Base-by-base conservation (phyloP, 1,284 basidiomycete species). In the Cutaneotrichosporon cutaneum region DNA sequence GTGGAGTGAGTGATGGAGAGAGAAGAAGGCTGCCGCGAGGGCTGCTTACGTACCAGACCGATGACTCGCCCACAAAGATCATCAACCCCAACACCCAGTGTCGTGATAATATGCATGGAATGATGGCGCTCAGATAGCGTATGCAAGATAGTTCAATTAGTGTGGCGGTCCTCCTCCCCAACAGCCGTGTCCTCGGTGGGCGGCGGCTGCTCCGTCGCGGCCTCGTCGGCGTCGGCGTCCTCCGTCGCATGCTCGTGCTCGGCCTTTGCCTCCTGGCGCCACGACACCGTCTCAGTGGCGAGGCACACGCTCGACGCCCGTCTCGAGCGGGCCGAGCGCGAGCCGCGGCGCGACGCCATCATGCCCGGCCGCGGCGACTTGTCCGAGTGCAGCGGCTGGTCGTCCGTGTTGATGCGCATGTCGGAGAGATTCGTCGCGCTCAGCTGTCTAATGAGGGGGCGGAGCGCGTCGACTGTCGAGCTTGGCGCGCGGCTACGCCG, bases 391-490 rank as follows among this genome's bases (percentile, higher is more conserved):
- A 14, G 26, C 27, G 27, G 26, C n/a, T 58, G 47, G 35, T 58
- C 56, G 56, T 58, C 56, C 22, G 56, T 58, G 56, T 58, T 58
- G 45, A 51, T 36, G n/a, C 56, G 45, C 56, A 58, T 51, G n/a
- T 66, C 68, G 18, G 65, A 58, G 11, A 73, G 54, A 39, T 63
- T 64, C 45, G 68, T 58, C 10, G 68, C 70, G 48, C 61, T 65
- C 33, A 73, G 58, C 26, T 69, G 68, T 6, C 70, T 52, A n/a
- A 71, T 67, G 16, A 72, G 62, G 3, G 69, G 70, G 22, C 67
- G 56, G 27, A 70, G 58, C 5, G 58, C n/a, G 36, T 58, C 63
- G 13, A 56, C 62, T 14, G 53, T 60, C 16, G 58, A 50, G 33
- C 47, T 59, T 7, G 65, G 62, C n/a, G 64, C 64, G 9, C 68